phyloP scores from a whole-genome alignment of 495 filamentous ascomycete genomes.

The Xylaria nigripes region DNA sequence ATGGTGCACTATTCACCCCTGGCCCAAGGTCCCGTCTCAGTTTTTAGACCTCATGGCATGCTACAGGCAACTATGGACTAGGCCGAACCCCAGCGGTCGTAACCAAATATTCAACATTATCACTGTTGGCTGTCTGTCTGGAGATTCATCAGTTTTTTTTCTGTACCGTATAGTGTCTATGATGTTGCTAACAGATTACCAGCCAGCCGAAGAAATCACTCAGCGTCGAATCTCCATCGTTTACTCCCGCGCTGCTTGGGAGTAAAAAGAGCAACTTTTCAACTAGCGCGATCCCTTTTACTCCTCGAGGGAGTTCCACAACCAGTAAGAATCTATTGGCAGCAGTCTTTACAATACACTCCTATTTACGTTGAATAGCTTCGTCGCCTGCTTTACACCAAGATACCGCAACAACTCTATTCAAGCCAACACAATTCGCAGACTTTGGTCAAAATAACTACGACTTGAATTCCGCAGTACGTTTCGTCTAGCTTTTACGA shows the following conservation, averaged over 20 bases:
- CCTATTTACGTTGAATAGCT: slow-evolving; percentile 26
- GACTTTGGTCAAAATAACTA: slow-evolving; percentile 80
- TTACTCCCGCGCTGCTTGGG: slow-evolving; percentile 57
- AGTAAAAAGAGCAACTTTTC: slow-evolving; percentile 62
- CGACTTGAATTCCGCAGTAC: slow-evolving; percentile 55
- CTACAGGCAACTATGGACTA: neutral
- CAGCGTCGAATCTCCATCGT: slow-evolving; percentile 93
- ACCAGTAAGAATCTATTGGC: slow-evolving; percentile 23
- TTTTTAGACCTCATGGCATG: too few species aligned
- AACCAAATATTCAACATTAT: neutral
- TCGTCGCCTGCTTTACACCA: slow-evolving; percentile 29
- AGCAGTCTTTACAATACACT: neutral
- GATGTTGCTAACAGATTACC: neutral
- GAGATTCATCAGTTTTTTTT: neutral
- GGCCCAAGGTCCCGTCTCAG: too few species aligned
- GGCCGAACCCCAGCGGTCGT: neutral
- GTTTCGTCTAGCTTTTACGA: slow-evolving; percentile 13
- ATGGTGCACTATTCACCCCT: too few species aligned
- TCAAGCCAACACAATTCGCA: slow-evolving; percentile 51
- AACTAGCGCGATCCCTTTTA: slow-evolving; percentile 86
- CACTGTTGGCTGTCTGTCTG: neutral
- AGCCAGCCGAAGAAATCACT: slow-evolving; percentile 62
- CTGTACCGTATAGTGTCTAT: neutral
- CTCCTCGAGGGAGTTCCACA: slow-evolving; percentile 46
- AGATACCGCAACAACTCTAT: slow-evolving; percentile 32